Conservation (phyloP, 2,329 filamentous ascomycete species). For the Simplicillium aogashimaense region DNA sequence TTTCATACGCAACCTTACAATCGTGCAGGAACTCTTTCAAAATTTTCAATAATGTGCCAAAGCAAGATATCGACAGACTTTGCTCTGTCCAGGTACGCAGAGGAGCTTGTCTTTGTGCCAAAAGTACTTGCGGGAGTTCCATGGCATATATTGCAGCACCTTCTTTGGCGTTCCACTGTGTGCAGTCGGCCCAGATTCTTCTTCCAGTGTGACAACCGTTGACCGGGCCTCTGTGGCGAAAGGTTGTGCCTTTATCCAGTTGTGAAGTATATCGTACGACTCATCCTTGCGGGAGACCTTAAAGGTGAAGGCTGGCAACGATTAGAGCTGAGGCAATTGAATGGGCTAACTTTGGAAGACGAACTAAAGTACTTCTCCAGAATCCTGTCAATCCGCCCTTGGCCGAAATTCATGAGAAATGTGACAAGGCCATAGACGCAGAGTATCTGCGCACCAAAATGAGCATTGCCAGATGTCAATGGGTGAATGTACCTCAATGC, state of each 20-base stretch:
- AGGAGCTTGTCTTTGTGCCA: conserved; percentile 7
- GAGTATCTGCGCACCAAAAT: conserved; percentile 1
- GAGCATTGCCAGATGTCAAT: conserved; percentile 1
- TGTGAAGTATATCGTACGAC: too few relatives aligned
- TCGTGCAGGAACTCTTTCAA: conserved; percentile 19
- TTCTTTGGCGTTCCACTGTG: not conserved
- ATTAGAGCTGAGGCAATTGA: conserved; percentile 1
- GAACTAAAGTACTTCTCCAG: conserved; percentile 3
- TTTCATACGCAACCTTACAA: conserved; percentile 17
- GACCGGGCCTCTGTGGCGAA: not conserved
- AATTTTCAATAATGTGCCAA: conserved; percentile 10
- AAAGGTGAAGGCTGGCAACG: conserved; percentile 10
- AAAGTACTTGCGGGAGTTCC: conserved; percentile 5
- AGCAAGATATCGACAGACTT: conserved; percentile 14
- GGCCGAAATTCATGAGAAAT: conserved; percentile 1
- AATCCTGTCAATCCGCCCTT: not conserved
- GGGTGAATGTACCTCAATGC: conserved; percentile 1
- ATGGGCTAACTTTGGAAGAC: not conserved
- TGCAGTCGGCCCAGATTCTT: not conserved
- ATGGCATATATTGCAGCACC: not conserved
- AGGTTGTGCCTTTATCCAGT: not conserved
- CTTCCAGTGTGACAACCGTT: not conserved
- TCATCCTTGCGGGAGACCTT: conserved; percentile 3
- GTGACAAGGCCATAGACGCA: conserved; percentile 1
- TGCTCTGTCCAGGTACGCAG: conserved; percentile 8